Conservation (phyloP, 1,139 yeast genomes). For the Debaryomycetaceae sp. region DNA sequence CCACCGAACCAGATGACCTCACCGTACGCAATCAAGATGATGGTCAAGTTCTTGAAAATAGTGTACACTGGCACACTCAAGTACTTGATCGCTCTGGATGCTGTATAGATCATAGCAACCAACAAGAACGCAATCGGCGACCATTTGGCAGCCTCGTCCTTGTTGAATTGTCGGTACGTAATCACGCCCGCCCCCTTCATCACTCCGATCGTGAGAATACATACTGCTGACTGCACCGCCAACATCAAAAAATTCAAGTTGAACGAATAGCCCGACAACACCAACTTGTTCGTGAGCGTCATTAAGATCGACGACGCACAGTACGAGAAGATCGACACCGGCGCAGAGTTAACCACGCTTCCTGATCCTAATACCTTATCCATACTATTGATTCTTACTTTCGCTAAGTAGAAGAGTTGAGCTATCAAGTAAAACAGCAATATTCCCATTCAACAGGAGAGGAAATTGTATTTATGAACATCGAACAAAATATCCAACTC, state of each 20-base stretch:
- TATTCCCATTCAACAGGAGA: constrained; percentile 31
- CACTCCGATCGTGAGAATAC: constrained; percentile 67
- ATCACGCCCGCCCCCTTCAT: constrained; percentile 74
- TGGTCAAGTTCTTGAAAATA: constrained; percentile 94
- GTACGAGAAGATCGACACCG: constrained; percentile 80
- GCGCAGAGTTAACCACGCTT: constrained; percentile 72
- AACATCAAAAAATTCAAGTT: constrained; percentile 88
- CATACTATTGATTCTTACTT: constrained; percentile 26
- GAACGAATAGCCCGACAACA: constrained; percentile 76
- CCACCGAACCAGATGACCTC: constrained; percentile 98
- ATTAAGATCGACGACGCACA: constrained; percentile 90
- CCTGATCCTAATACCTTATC: constrained; percentile 28
- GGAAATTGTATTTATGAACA: not conserved
- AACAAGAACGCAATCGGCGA: constrained; percentile 86
- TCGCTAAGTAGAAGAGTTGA: constrained; percentile 32
- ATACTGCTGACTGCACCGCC: constrained; percentile 78
- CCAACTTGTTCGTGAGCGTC: constrained; percentile 98
- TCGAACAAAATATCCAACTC: not conserved
- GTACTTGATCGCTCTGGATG: constrained; percentile 89
- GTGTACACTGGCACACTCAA: constrained; percentile 94
- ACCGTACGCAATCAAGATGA: constrained; percentile 95
- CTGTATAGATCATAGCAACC: constrained; percentile 93
- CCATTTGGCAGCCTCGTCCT: constrained; percentile 91
- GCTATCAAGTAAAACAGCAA: constrained; percentile 38
- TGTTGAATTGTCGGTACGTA: constrained; percentile 81